Evolutionary conservation across 2,329 filamentous ascomycete genomes (phyloP).

Genomic region (Arthrobotrys entomopaga): DNA sequence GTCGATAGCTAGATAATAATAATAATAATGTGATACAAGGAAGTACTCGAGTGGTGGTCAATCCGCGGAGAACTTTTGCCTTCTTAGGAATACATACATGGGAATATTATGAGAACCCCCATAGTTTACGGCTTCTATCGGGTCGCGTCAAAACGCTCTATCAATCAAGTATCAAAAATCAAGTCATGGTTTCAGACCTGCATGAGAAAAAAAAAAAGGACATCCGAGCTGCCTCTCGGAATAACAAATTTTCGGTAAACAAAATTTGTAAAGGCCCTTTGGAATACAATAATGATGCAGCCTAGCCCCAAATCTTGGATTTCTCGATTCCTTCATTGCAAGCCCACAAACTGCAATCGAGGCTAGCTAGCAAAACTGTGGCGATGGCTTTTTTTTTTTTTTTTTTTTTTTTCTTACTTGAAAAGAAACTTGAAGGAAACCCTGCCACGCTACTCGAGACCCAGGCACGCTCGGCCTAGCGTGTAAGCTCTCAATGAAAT

Average conservation of each 20-base stretch:
- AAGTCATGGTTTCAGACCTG: slow-evolving; percentile 40
- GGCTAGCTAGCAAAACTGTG: too few relatives aligned
- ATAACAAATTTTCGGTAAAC: neutral
- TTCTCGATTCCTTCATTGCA: neutral
- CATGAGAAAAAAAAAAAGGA: slow-evolving; percentile 17
- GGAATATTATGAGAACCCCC: neutral
- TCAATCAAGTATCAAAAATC: slow-evolving; percentile 2
- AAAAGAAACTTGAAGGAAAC: neutral
- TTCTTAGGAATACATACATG: neutral
- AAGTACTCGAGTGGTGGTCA: neutral
- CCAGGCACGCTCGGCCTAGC: neutral
- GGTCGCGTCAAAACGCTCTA: slow-evolving; percentile 31
- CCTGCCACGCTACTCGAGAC: too few relatives aligned
- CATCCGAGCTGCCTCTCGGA: slow-evolving; percentile 5
- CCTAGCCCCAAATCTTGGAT: neutral
- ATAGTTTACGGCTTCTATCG: slow-evolving; percentile 11
- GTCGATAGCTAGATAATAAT: neutral
- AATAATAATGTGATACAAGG: slow-evolving; percentile 37
- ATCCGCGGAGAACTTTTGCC: slow-evolving; percentile 12
- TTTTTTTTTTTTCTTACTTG: too few relatives aligned
- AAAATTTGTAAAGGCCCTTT: neutral
- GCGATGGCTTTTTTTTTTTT: too few relatives aligned
- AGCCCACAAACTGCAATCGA: neutral
- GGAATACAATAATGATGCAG: neutral
- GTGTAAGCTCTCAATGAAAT: slow-evolving; percentile 31